phyloP scores from a whole-genome alignment of 768 basidiomycete genomes.

The Pulveroboletus sp. region DNA sequence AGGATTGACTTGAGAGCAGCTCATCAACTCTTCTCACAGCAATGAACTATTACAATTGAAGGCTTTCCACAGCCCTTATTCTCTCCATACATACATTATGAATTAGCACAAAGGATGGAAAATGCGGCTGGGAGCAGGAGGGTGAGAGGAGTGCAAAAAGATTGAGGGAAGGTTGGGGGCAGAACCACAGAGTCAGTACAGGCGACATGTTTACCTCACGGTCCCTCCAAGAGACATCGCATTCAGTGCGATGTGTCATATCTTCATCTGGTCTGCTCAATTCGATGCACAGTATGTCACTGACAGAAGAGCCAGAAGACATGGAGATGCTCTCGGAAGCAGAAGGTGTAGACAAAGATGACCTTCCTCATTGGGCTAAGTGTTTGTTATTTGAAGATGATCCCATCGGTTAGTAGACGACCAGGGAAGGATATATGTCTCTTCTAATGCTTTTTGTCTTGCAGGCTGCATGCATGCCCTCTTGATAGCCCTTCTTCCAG shows the following conservation, averaged over 20 bases:
- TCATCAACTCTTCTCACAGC: no score
- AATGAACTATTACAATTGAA: no score
- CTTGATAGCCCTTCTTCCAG: conserved; percentile 57
- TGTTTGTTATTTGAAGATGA: conserved; percentile 52
- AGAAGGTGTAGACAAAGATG: conserved; percentile 60
- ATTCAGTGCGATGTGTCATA: conserved; percentile 46
- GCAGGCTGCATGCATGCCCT: conserved; percentile 66
- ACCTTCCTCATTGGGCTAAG: conserved; percentile 78
- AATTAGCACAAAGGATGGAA: conserved; percentile 45
- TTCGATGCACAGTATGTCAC: conserved; percentile 45
- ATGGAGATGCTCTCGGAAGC: conserved; percentile 43
- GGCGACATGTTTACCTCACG: conserved; percentile 28
- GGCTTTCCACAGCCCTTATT: no score
- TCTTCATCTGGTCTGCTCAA: conserved; percentile 57
- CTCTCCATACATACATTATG: no score
- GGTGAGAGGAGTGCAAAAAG: conserved; percentile 45
- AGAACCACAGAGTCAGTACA: conserved; percentile 33
- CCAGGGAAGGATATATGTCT: conserved; percentile 1
- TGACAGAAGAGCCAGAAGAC: conserved; percentile 58
- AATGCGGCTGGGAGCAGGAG: conserved; percentile 48
- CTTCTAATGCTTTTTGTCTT: conserved; percentile 4
- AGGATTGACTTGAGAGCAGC: no score
- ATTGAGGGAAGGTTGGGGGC: conserved; percentile 36
- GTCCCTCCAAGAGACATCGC: conserved; percentile 17
- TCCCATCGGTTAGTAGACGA: conserved; percentile 49